Evolutionary conservation across 768 basidiomycete genomes (phyloP).

Genomic region (Sutorius australiensis): DNA sequence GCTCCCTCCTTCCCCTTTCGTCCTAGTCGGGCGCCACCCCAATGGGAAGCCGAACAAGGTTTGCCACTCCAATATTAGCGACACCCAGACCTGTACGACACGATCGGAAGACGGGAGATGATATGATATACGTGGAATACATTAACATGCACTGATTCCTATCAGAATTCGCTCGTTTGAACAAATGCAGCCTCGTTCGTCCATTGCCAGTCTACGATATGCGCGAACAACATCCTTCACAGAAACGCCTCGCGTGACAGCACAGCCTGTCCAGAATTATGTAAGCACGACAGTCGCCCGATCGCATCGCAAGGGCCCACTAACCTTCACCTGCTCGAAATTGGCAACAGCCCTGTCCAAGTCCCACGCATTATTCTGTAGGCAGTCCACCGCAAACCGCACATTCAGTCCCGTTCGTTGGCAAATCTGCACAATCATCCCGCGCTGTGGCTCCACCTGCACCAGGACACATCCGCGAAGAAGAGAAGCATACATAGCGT

Average conservation of each 20-base stretch:
- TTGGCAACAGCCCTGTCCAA: slow-evolving; percentile 73
- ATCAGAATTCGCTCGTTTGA: not conserved
- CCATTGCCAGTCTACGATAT: no score
- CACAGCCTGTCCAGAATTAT: slow-evolving; percentile 37
- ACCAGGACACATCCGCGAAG: slow-evolving; percentile 8
- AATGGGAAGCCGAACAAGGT: slow-evolving; percentile 15
- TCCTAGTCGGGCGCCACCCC: slow-evolving; percentile 3
- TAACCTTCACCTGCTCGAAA: slow-evolving; percentile 84
- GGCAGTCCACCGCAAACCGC: slow-evolving; percentile 78
- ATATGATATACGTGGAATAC: slow-evolving; percentile 26
- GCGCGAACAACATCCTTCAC: slow-evolving; percentile 15
- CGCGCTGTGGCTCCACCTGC: slow-evolving; percentile 69
- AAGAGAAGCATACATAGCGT: slow-evolving; percentile 3
- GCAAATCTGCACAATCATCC: slow-evolving; percentile 65
- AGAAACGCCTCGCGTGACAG: slow-evolving; percentile 55
- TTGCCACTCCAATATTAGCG: slow-evolving; percentile 16
- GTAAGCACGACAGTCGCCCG: slow-evolving; percentile 21
- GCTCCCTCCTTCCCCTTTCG: slow-evolving; percentile 10
- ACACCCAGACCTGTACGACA: slow-evolving; percentile 21
- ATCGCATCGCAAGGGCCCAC: slow-evolving; percentile 22
- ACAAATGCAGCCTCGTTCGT: no score
- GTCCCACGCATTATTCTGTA: slow-evolving; percentile 84
- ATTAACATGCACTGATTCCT: slow-evolving; percentile 14
- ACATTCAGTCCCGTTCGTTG: slow-evolving; percentile 75
- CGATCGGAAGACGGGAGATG: slow-evolving; percentile 14